Conservation (phyloP, 169 alveolate species). For the Cryptosporidium xiaoi region DNA sequence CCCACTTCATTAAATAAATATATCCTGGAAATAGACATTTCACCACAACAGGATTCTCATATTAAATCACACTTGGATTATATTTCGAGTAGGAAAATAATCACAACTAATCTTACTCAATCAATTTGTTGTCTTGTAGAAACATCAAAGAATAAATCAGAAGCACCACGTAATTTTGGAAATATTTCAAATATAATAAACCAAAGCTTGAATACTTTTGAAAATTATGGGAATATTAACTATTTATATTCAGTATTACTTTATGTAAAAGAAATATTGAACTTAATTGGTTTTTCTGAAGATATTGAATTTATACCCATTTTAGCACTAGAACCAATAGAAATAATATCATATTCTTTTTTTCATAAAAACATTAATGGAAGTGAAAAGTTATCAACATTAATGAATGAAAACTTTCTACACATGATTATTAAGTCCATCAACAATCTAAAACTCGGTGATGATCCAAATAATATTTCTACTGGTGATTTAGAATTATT, state of each 20-base stretch:
- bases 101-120: slow-evolving; percentile 43
- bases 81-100: slow-evolving; percentile 17
- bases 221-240: not conserved
- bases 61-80: slow-evolving; percentile 35
- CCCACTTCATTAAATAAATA: slow-evolving; percentile 34
- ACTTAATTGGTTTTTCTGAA: not conserved
- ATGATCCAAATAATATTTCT: not conserved
- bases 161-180: not conserved
- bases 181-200: slow-evolving; percentile 19
- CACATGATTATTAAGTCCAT: not conserved
- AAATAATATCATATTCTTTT: slow-evolving; percentile 47
- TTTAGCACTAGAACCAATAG: slow-evolving; percentile 42
- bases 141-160: slow-evolving; percentile 4
- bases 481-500: slow-evolving; percentile 2
- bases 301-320: slow-evolving; percentile 5
- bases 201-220: slow-evolving; percentile 26
- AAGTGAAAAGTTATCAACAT: slow-evolving; percentile 11
- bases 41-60: slow-evolving; percentile 19
- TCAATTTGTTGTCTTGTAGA: slow-evolving; percentile 22
- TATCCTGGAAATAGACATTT: slow-evolving; percentile 50
- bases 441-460: not conserved
- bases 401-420: slow-evolving; percentile 16
- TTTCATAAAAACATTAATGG: slow-evolving; percentile 1
- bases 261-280: slow-evolving; percentile 22
- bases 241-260: slow-evolving; percentile 31